These are phyloP conservation scores for Ballota nigra DNA, from an alignment of 257 asterid species.

Conservation along the genomic window DNA sequence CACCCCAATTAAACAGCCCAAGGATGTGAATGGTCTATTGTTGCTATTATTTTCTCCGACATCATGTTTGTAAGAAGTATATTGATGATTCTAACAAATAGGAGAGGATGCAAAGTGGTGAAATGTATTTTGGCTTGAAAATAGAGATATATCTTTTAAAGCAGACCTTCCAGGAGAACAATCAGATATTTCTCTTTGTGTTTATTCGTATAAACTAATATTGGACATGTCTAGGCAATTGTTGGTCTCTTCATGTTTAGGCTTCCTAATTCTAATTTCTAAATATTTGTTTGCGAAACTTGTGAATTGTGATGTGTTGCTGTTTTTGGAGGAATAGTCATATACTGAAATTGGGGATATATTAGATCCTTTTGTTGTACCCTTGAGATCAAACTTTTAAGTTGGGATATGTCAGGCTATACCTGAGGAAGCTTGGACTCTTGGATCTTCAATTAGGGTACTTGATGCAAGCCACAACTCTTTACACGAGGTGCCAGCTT, in stretches of 20 bases:
- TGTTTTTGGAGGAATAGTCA: neutral
- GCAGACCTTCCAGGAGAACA: neutral
- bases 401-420: slow-evolving; percentile 53
- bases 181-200: neutral
- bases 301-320: neutral
- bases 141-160: neutral
- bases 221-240: neutral
- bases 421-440: slow-evolving; percentile 78
- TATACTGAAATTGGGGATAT: neutral
- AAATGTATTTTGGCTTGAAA: neutral
- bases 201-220: neutral
- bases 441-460: slow-evolving; percentile 58
- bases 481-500: slow-evolving; percentile 55
- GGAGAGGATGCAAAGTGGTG: neutral
- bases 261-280: neutral
- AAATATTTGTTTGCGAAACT: neutral
- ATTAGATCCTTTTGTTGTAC: slow-evolving; percentile 12
- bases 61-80: neutral
- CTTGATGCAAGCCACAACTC: slow-evolving; percentile 74
- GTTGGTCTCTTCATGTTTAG: neutral
- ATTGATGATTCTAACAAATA: neutral
- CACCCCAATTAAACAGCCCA: neutral
- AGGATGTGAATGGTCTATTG: neutral
- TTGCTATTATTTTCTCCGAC: neutral
- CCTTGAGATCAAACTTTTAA: slow-evolving; percentile 24